Evolutionary conservation across 768 basidiomycete species (phyloP).

Genomic region (Calvatia gigantea): DNA sequence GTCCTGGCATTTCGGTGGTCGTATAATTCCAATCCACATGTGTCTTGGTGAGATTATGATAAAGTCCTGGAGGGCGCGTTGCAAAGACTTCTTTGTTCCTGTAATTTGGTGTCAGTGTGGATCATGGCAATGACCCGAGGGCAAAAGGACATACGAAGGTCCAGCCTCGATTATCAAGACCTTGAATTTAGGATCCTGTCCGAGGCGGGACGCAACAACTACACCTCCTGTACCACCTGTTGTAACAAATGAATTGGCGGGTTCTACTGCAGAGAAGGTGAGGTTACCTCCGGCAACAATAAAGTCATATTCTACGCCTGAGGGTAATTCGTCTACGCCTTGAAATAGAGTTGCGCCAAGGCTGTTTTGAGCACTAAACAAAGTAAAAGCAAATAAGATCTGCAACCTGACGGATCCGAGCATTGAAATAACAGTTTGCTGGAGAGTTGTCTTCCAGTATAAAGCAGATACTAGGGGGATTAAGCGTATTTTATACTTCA

Average conservation of each 20-base stretch:
- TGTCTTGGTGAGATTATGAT: neutral
- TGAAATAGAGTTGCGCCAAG: neutral
- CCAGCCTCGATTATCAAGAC: constrained; percentile 22
- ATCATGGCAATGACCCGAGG: no score
- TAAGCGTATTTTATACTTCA: no score
- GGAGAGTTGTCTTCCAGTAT: no score
- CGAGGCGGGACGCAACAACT: constrained; percentile 18
- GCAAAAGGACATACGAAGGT: constrained; percentile 6
- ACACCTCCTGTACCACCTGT: constrained; percentile 20
- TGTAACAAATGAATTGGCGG: neutral
- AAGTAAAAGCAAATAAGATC: neutral
- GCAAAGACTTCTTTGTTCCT: constrained; percentile 14
- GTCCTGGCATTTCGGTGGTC: constrained; percentile 16
- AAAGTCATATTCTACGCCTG: constrained; percentile 5
- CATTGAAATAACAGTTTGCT: no score
- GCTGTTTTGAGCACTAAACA: neutral
- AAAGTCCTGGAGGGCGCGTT: constrained; percentile 1
- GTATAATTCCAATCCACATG: constrained; percentile 20
- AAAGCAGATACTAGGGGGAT: no score
- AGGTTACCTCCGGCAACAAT: constrained; percentile 8
- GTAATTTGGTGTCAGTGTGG: neutral
- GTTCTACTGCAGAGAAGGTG: neutral
- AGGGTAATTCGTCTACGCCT: neutral
- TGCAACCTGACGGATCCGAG: neutral
- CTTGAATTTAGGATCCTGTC: constrained; percentile 14